These are phyloP conservation scores for Phoenix dactylifera DNA, from an alignment of 176 grass and related monocot species.

Conservation along the genomic window DNA sequence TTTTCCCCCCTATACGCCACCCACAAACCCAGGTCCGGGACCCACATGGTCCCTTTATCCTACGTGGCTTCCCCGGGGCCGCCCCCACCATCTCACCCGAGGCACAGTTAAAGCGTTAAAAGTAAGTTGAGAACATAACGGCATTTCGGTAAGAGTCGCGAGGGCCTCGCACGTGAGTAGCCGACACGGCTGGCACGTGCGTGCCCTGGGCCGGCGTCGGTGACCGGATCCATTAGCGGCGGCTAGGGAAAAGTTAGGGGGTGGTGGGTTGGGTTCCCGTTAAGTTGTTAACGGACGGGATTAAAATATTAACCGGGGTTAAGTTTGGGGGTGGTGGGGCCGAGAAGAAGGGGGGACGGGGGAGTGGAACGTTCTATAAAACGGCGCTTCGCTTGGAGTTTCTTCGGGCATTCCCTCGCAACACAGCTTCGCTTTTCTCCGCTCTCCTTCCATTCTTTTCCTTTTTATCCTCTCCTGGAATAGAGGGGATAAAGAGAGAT, in stretches of 20 bases:
- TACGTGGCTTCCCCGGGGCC: neutral
- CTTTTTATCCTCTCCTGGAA: neutral
- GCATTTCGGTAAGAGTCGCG: neutral
- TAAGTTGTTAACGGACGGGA: too few relatives aligned
- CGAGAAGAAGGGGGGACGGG: neutral
- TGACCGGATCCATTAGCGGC: neutral
- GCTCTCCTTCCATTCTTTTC: neutral
- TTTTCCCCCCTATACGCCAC: neutral
- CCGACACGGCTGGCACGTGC: slow-evolving; percentile 3
- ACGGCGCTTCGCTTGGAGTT: slow-evolving; percentile 1
- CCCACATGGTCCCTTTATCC: neutral
- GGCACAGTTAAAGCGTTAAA: neutral
- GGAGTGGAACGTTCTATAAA: neutral
- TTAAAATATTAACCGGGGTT: slow-evolving; percentile 14
- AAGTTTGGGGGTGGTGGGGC: neutral
- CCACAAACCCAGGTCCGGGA: neutral
- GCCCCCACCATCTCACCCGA: neutral
- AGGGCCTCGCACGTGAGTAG: neutral
- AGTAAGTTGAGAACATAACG: too few relatives aligned
- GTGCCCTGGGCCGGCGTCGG: neutral
- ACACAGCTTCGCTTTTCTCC: neutral
- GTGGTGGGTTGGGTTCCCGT: neutral
- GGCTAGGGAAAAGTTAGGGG: neutral
- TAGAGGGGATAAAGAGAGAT: neutral
- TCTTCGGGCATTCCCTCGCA: too few relatives aligned